Evolutionary conservation across 805 yeast genomes (phyloP).

Genomic region (Starmerella ratchasimensis): DNA sequence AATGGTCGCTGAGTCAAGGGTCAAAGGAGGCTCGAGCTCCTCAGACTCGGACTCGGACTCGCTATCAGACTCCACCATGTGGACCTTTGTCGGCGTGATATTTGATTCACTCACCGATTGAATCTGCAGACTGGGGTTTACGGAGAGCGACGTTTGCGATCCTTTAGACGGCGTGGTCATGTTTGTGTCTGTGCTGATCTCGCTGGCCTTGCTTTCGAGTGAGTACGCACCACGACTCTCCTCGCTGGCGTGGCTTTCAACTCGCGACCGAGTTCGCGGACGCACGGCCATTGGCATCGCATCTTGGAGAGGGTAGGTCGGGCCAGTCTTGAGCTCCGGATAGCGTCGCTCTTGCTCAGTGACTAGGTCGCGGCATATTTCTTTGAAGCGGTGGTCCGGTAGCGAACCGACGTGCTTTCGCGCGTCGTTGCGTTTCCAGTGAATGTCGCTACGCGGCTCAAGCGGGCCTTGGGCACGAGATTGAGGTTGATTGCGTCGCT

Average conservation of each 20-base stretch:
- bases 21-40: too few species aligned
- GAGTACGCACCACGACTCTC: neutral
- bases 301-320: conserved; percentile 13
- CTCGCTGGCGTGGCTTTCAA: neutral
- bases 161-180: neutral
- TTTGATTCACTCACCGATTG: conserved; percentile 34
- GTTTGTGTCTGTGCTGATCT: neutral
- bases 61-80: conserved; percentile 58
- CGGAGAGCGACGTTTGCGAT: neutral
- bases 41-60: conserved; percentile 9
- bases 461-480: conserved; percentile 38
- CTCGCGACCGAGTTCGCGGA: neutral
- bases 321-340: conserved; percentile 30
- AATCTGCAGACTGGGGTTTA: conserved; percentile 7
- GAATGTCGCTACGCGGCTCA: conserved; percentile 59
- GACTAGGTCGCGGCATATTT: conserved; percentile 76
- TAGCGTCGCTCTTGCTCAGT: conserved; percentile 73
- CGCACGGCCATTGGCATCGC: conserved; percentile 7
- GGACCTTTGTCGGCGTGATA: conserved; percentile 74
- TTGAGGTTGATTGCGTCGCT: conserved; percentile 46
- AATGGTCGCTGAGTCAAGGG: too few species aligned
- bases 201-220: neutral
- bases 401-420: conserved; percentile 78
- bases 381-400: conserved; percentile 71
- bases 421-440: conserved; percentile 91